Evolutionary conservation across 257 asterid species (phyloP), one percentile per base, ranked within the genome.

Genomic region (Plantago ovata): DNA sequence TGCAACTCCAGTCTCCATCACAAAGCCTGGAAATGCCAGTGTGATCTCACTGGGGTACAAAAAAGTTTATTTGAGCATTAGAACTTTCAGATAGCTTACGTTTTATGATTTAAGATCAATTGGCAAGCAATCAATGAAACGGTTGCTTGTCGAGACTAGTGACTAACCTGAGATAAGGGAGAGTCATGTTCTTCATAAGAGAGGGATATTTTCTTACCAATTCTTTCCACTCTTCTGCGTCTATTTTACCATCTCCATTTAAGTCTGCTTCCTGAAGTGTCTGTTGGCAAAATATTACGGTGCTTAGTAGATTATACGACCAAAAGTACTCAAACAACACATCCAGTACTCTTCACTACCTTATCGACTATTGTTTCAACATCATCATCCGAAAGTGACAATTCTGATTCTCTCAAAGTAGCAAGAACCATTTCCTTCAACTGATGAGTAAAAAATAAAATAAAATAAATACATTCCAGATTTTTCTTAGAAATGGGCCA

Each of bases 161-260:
- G 13, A 71, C 85, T 66, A 69, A 88, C 98, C 87, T 84, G 45
- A 92, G 79, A 72, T 80, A 72, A 9, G 94, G 91, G 63, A 92
- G 91, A 56, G 97, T 92, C 87, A 88, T 84, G 73, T 88, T 88
- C 81, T 77, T 82, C 59, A 84, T 67, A 54, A 92, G 94, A 59
- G 98, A 84, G 6, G 97, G 97, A 63, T 82, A 74, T 75, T 70
- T 89, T 6, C 81, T 79, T 19, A 81, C 98, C 73, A 88, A 69
- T 18, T 85, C 79, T 63, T 76, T 71, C 98, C 98, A 92, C 63
- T 92, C 98, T 55, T 84, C 89, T 62, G 56, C 61, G 73, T 92
- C 98, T 61, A 92, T 88, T 82, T 75, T 88, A 14, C 95, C 98
- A 38, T 92, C 97, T 45, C 86, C 84, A 2, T 86, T 86, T 48